Evolutionary conservation across 768 basidiomycete genomes (phyloP).

Genomic region (Coprinopsis marcescibilis): DNA sequence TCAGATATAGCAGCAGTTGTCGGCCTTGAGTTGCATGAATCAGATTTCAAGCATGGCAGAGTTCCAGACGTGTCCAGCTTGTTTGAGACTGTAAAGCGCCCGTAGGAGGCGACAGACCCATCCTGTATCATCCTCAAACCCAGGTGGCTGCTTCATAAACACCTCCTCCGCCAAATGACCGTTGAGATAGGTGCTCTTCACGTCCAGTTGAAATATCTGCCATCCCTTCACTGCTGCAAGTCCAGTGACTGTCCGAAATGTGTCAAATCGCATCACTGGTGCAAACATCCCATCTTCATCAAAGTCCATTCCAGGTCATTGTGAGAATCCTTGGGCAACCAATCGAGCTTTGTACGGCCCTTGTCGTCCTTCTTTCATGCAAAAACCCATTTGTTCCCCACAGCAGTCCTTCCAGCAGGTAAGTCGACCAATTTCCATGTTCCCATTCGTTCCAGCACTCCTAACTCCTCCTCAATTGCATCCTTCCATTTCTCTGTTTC

Average conservation of each 20-base stretch:
- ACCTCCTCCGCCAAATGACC: constrained; percentile 26
- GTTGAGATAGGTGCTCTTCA: constrained; percentile 32
- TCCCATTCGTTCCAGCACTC: constrained; percentile 21
- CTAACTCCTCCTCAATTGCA: constrained; percentile 21
- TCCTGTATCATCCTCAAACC: constrained; percentile 23
- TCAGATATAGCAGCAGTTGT: not conserved
- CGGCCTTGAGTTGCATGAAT: not conserved
- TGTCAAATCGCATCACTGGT: not conserved
- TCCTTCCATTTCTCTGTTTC: constrained; percentile 16
- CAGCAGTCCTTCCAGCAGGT: constrained; percentile 17
- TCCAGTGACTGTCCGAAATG: not conserved
- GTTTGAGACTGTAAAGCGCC: constrained; percentile 16
- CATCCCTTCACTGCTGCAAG: constrained; percentile 28
- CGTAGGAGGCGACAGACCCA: constrained; percentile 12
- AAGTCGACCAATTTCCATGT: constrained; percentile 23
- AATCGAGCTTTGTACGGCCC: not conserved
- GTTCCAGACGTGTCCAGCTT: constrained; percentile 10
- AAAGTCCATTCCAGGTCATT: not conserved
- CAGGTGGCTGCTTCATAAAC: constrained; percentile 33
- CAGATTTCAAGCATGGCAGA: constrained; percentile 13
- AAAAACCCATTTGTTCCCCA: constrained; percentile 29
- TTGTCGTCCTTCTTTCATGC: constrained; percentile 27
- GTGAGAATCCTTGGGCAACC: not conserved
- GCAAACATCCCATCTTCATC: not conserved
- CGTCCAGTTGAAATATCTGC: constrained; percentile 35